phyloP scores from a whole-genome alignment of 768 basidiomycete genomes.

The Leccinum rimulosum region DNA sequence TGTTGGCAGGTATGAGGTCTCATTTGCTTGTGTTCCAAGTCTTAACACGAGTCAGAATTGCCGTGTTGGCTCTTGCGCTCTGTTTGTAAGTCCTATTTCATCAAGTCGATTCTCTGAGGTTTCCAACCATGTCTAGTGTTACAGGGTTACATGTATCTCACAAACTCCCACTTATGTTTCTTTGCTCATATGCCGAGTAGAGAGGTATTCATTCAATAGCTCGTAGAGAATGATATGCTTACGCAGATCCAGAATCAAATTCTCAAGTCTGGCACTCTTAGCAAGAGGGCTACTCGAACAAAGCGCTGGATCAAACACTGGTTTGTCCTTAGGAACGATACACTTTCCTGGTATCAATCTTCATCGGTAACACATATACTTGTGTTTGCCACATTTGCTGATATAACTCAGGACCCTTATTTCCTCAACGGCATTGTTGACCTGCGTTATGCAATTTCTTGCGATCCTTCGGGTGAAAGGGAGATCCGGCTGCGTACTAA shows the following conservation, averaged over 20 bases:
- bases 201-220: conserved; percentile 54
- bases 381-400: conserved; percentile 7
- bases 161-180: conserved; percentile 91
- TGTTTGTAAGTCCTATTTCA: conserved; percentile 59
- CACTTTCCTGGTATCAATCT: conserved; percentile 94
- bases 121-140: conserved; percentile 53
- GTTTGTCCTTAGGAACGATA: conserved; percentile 95
- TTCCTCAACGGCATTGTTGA: conserved; percentile 97
- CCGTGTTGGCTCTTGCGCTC: conserved; percentile 92
- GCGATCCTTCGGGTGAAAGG: conserved; percentile 75
- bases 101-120: neutral
- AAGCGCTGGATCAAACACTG: conserved; percentile 94
- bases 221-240: conserved; percentile 4
- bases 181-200: conserved; percentile 91
- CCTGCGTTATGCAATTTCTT: conserved; percentile 87
- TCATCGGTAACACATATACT: conserved; percentile 61
- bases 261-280: conserved; percentile 86
- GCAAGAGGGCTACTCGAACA: conserved; percentile 84
- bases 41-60: conserved; percentile 57
- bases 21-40: neutral
- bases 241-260: conserved; percentile 69
- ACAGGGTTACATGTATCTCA: conserved; percentile 97
- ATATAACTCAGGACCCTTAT: conserved; percentile 77
- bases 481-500: conserved; percentile 84
- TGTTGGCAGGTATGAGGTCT: conserved; percentile 64